phyloP scores from a whole-genome alignment of 768 basidiomycete genomes.

The Pleurotus eryngii region DNA sequence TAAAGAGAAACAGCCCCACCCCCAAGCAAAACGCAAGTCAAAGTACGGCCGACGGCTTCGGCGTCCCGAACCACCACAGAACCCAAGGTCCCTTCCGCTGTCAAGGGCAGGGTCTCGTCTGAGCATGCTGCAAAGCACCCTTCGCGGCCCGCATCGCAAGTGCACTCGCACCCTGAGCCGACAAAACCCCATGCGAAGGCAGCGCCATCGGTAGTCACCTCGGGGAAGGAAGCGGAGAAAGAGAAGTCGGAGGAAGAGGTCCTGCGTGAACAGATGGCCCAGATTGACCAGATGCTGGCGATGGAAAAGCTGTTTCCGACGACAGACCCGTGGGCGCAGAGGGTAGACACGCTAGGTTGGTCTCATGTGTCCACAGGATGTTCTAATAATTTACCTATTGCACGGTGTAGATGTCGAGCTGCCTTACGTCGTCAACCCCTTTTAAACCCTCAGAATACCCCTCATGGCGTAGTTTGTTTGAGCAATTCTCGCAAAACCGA shows the following conservation, averaged over 20 bases:
- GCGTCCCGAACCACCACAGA: neutral
- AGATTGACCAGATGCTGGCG: slow-evolving; percentile 32
- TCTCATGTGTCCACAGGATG: neutral
- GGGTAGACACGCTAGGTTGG: slow-evolving; percentile 38
- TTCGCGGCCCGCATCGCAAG: neutral
- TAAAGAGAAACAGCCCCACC: neutral
- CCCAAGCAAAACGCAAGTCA: neutral
- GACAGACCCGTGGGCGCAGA: slow-evolving; percentile 39
- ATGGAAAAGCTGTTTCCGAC: slow-evolving; percentile 33
- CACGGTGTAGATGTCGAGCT: slow-evolving; percentile 43
- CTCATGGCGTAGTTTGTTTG: slow-evolving; percentile 17
- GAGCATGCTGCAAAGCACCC: slow-evolving; percentile 4
- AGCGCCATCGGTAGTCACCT: neutral
- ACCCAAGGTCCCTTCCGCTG: neutral
- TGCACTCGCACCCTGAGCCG: neutral
- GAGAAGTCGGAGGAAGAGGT: slow-evolving; percentile 9
- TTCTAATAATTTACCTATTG: neutral
- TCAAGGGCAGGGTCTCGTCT: slow-evolving; percentile 1
- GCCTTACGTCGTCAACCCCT: slow-evolving; percentile 21
- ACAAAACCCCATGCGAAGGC: slow-evolving; percentile 1
- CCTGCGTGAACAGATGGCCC: slow-evolving; percentile 29
- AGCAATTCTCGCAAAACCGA: slow-evolving; percentile 27
- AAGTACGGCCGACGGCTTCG: neutral
- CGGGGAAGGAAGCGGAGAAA: slow-evolving; percentile 7
- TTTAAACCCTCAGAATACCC: slow-evolving; percentile 17